Conservation (phyloP, 352 stramenopile species). For the Globisporangium spiculum region DNA sequence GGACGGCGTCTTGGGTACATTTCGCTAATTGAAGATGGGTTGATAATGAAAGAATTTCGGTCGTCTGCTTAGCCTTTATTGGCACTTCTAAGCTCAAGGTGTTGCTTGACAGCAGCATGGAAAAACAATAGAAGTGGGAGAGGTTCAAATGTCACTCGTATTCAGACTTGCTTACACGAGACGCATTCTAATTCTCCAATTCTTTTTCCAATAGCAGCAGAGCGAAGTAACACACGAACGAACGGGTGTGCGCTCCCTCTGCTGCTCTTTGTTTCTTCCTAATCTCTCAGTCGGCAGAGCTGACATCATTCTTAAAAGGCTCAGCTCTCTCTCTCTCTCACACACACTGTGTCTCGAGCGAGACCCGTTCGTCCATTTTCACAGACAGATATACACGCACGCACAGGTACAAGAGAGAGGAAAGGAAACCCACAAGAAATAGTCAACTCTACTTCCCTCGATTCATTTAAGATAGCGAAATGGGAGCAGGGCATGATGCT, state of each 20-base stretch:
- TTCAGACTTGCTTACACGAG: neutral
- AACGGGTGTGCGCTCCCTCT: neutral
- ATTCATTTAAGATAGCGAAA: constrained; percentile 36
- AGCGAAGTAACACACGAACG: neutral
- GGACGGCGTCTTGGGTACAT: neutral
- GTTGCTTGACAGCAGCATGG: neutral
- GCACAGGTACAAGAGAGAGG: constrained; percentile 14
- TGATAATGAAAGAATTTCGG: neutral
- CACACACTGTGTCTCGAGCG: neutral
- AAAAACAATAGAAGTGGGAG: neutral
- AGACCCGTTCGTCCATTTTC: neutral
- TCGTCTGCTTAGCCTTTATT: too few relatives aligned
- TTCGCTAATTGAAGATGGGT: neutral
- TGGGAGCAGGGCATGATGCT: constrained; percentile 6
- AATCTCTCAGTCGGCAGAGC: neutral
- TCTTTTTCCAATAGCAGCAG: neutral
- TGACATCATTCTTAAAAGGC: neutral
- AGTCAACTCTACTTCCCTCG: constrained; percentile 63
- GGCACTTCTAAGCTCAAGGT: neutral
- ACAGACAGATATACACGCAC: neutral
- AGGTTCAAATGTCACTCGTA: neutral
- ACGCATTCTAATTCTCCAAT: neutral
- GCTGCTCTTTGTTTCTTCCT: constrained; percentile 1
- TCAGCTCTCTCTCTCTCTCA: neutral
- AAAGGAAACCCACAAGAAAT: constrained; percentile 50